Evolutionary conservation across 2,329 filamentous ascomycete genomes (phyloP).

Genomic region (Blastomyces percursus): DNA sequence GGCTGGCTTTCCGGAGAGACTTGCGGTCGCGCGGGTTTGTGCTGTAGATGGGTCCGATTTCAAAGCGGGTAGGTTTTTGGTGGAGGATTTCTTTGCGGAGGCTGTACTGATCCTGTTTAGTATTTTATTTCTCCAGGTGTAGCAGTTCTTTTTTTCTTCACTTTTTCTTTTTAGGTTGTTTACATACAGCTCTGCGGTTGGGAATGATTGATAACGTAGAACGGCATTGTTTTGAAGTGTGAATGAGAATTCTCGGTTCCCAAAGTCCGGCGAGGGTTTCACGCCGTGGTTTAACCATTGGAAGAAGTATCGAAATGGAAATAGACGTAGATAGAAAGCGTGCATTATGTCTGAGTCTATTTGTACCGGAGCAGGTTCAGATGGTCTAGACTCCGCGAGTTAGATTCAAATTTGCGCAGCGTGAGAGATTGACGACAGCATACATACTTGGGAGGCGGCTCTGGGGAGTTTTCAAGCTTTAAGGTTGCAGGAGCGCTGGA

Average conservation of each 20-base stretch:
- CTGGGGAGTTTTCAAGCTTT: slow-evolving; percentile 33
- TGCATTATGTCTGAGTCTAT: slow-evolving; percentile 79
- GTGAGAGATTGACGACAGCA: slow-evolving; percentile 13
- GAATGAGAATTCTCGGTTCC: slow-evolving; percentile 89
- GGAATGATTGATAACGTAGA: slow-evolving; percentile 77
- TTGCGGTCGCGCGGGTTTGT: slow-evolving; percentile 92
- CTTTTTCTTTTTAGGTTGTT: neutral
- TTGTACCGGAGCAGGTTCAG: slow-evolving; percentile 32
- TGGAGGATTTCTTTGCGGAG: slow-evolving; percentile 85
- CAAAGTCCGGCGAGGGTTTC: slow-evolving; percentile 75
- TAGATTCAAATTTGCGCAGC: neutral
- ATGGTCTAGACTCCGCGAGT: slow-evolving; percentile 14
- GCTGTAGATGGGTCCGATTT: slow-evolving; percentile 95
- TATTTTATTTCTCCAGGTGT: neutral
- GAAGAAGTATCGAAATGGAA: slow-evolving; percentile 88
- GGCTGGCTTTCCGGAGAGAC: slow-evolving; percentile 63
- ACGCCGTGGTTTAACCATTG: slow-evolving; percentile 96
- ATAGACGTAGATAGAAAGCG: slow-evolving; percentile 89
- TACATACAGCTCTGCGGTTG: slow-evolving; percentile 51
- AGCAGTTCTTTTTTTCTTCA: slow-evolving; percentile 26
- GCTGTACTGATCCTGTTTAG: slow-evolving; percentile 29
- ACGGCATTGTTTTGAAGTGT: slow-evolving; percentile 89
- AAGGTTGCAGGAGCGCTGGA: slow-evolving; percentile 42
- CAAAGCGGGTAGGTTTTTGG: slow-evolving; percentile 84
- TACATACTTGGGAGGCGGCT: neutral